These are phyloP conservation scores for Cryphonectria parasitica DNA, from an alignment of 2,329 filamentous ascomycete species.

Conservation along the genomic window DNA sequence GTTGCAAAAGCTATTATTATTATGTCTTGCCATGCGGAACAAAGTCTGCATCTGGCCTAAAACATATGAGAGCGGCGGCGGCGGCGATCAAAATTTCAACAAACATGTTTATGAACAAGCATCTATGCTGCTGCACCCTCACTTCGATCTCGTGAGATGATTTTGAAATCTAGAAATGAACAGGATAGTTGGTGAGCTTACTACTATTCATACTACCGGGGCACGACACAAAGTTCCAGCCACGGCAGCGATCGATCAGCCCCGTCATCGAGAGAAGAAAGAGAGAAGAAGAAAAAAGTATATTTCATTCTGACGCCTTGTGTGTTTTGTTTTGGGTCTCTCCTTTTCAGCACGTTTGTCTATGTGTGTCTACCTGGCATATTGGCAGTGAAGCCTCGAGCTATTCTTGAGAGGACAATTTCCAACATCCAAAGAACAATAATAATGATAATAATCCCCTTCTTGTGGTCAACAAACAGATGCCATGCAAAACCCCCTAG, in stretches of 20 bases:
- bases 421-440: background rate
- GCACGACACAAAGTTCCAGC: background rate
- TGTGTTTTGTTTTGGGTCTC: background rate
- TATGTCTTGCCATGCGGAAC: background rate
- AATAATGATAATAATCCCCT: background rate
- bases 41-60: background rate
- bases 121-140: background rate
- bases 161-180: background rate
- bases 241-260: background rate
- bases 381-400: conserved; percentile 1
- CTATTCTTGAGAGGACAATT: background rate
- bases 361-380: conserved; percentile 20
- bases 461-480: conserved; percentile 1
- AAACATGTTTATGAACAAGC: background rate
- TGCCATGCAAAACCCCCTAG: background rate
- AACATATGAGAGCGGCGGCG: background rate
- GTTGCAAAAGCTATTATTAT: background rate
- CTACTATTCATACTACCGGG: background rate
- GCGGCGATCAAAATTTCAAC: background rate
- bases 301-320: background rate
- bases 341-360: conserved; percentile 2
- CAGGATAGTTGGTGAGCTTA: background rate
- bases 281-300: background rate
- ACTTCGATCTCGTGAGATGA: background rate
- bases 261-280: background rate